A percentile compares a stretch with the other conserved stretches of the same genome.
Evolutionary conservation across 2,329 filamentous ascomycete genomes (phyloP).

Genomic region (Polychaeton citri): DNA sequence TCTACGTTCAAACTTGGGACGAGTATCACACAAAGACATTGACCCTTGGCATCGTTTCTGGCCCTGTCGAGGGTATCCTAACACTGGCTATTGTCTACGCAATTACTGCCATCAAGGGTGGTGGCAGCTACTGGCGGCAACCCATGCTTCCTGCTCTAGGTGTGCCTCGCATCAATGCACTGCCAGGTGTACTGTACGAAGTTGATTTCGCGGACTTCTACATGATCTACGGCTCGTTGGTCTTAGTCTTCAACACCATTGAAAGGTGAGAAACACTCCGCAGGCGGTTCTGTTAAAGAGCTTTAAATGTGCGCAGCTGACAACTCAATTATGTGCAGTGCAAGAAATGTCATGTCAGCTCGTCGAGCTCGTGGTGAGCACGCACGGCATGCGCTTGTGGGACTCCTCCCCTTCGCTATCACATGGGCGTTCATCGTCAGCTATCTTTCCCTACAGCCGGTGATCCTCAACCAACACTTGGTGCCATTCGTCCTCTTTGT

Average conservation of each 20-base stretch:
- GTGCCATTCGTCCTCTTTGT: constrained; percentile 84
- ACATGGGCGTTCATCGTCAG: constrained; percentile 64
- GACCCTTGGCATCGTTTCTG: constrained; percentile 81
- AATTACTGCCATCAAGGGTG: constrained; percentile 72
- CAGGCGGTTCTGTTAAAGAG: too few relatives aligned
- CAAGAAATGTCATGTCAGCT: constrained; percentile 70
- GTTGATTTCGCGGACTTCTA: constrained; percentile 87
- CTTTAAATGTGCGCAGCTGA: too few relatives aligned
- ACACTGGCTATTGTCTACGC: constrained; percentile 71
- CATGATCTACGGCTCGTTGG: constrained; percentile 68
- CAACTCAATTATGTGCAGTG: constrained; percentile 34
- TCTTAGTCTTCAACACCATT: constrained; percentile 75
- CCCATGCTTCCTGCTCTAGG: constrained; percentile 61
- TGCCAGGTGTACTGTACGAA: constrained; percentile 61
- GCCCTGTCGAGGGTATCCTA: constrained; percentile 86
- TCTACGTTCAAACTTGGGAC: constrained; percentile 98
- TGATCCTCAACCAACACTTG: constrained; percentile 68
- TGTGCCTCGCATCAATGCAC: constrained; percentile 46
- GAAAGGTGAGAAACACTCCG: constrained; percentile 43
- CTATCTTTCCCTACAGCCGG: constrained; percentile 76
- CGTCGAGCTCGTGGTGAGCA: constrained; percentile 61
- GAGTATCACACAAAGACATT: constrained; percentile 97
- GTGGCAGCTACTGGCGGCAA: constrained; percentile 86
- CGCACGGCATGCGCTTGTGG: constrained; percentile 62
- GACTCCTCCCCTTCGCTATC: constrained; percentile 66